Percentiles rank a stretch among this genome's conserved stretches.
phyloP scores from a whole-genome alignment of 768 basidiomycete species.

The Suillus luteus region DNA sequence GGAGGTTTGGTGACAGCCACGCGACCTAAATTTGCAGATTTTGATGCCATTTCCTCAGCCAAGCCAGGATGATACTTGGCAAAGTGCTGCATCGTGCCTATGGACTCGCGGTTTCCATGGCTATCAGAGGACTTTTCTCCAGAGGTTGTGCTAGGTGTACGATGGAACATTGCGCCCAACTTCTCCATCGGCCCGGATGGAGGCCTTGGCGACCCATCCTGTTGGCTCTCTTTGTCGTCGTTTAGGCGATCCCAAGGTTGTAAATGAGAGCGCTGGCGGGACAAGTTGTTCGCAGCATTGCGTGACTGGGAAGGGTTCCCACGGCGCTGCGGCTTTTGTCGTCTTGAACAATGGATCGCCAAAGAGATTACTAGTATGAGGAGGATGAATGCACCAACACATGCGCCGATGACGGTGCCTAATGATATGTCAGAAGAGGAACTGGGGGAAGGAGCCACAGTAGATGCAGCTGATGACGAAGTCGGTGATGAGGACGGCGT shows the following conservation, averaged over 20 bases:
- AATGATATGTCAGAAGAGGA: conserved; percentile 31
- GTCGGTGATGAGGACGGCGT: conserved; percentile 9
- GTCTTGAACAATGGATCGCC: conserved; percentile 54
- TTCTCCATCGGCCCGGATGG: conserved; percentile 53
- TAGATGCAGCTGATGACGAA: conserved; percentile 13
- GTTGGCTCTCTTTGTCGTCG: conserved; percentile 46
- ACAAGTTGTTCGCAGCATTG: conserved; percentile 43
- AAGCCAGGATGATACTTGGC: conserved; percentile 59
- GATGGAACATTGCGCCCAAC: conserved; percentile 64
- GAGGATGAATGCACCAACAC: conserved; percentile 57
- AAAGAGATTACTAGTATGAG: conserved; percentile 52
- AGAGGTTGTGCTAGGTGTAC: conserved; percentile 54
- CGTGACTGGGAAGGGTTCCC: conserved; percentile 34
- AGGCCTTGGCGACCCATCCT: conserved; percentile 43
- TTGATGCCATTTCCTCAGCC: conserved; percentile 52
- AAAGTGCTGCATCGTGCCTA: conserved; percentile 44
- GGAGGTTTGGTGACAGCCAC: conserved; percentile 25
- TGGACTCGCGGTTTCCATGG: conserved; percentile 31
- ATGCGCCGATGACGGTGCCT: conserved; percentile 61
- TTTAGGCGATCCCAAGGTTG: conserved; percentile 63
- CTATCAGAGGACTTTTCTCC: conserved; percentile 47
- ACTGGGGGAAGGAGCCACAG: conserved; percentile 16
- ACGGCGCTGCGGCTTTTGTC: conserved; percentile 27
- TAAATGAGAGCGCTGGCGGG: conserved; percentile 43
- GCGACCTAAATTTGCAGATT: conserved; percentile 24